These are phyloP conservation scores for Ustilago vetiveriae DNA, from an alignment of 1,284 basidiomycete species.

Conservation along the genomic window DNA sequence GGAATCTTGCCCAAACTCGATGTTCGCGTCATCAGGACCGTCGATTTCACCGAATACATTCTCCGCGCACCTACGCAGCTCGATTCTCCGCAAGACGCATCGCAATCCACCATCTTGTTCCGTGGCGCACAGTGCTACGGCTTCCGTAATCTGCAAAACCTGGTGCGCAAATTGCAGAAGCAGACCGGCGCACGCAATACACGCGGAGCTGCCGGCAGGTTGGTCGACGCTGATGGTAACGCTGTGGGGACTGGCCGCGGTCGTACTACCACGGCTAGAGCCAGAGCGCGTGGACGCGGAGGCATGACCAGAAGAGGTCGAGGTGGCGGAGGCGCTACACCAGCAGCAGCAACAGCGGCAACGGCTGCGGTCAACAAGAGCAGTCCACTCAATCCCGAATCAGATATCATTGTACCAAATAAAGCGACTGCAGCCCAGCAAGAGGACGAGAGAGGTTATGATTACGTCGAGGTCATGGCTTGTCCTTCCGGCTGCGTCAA, in stretches of 20 bases:
- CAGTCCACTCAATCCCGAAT: constrained; percentile 29
- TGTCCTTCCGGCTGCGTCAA: constrained; percentile 98
- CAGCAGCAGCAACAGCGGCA: constrained; percentile 61
- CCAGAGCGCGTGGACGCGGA: constrained; percentile 56
- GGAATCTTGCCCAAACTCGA: constrained; percentile 49
- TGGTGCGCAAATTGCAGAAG: constrained; percentile 80
- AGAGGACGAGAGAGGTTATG: constrained; percentile 75
- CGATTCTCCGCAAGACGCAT: neutral
- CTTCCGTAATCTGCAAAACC: constrained; percentile 95
- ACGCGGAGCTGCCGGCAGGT: constrained; percentile 40
- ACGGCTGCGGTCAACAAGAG: constrained; percentile 59
- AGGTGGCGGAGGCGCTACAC: too few relatives aligned
- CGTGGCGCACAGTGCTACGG: constrained; percentile 95
- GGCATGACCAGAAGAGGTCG: constrained; percentile 69
- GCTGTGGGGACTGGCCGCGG: constrained; percentile 4
- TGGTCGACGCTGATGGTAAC: constrained; percentile 36
- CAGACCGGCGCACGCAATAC: constrained; percentile 71
- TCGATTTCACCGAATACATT: constrained; percentile 76
- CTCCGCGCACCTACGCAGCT: constrained; percentile 39
- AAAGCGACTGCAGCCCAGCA: constrained; percentile 27
- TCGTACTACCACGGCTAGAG: constrained; percentile 10
- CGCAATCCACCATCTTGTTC: constrained; percentile 74
- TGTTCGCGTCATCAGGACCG: constrained; percentile 55
- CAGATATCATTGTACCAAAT: neutral
- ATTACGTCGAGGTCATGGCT: constrained; percentile 99